A percentile compares a stretch with the other conserved stretches of the same genome.
phyloP scores from a whole-genome alignment of 169 alveolate genomes.

The Cryptosporidium canis region DNA sequence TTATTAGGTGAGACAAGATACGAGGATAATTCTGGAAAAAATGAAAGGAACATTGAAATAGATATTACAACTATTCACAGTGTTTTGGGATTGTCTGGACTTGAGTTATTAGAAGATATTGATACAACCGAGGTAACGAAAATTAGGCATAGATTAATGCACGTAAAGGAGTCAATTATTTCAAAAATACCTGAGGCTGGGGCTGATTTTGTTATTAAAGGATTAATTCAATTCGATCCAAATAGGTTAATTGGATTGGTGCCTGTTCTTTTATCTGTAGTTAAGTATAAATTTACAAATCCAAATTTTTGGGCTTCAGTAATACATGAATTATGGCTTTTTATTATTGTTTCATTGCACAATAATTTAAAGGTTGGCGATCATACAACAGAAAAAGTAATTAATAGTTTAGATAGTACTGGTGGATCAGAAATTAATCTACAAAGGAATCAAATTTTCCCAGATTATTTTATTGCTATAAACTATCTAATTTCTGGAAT shows the following conservation, averaged over 20 bases:
- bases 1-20: background rate
- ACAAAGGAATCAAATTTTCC: constrained; percentile 35
- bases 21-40: background rate
- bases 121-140: constrained; percentile 60
- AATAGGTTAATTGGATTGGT: constrained; percentile 58
- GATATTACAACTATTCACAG: constrained; percentile 61
- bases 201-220: constrained; percentile 49
- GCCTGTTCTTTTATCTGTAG: constrained; percentile 53
- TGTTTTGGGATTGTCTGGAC: constrained; percentile 57
- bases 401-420: constrained; percentile 4
- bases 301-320: constrained; percentile 72
- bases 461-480: constrained; percentile 58
- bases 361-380: constrained; percentile 43
- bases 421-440: background rate
- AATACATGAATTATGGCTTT: constrained; percentile 63
- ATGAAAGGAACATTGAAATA: constrained; percentile 62
- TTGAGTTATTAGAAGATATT: constrained; percentile 48
- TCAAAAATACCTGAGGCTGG: constrained; percentile 38
- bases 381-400: constrained; percentile 23
- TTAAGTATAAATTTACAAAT: constrained; percentile 35
- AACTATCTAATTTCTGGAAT: constrained; percentile 57
- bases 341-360: constrained; percentile 41
- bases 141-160: constrained; percentile 54
- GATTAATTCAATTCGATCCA: constrained; percentile 49
- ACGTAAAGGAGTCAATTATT: constrained; percentile 37